Evolutionary conservation across 2,329 filamentous ascomycete species (phyloP).

Genomic region (Dactylella cylindrospora): DNA sequence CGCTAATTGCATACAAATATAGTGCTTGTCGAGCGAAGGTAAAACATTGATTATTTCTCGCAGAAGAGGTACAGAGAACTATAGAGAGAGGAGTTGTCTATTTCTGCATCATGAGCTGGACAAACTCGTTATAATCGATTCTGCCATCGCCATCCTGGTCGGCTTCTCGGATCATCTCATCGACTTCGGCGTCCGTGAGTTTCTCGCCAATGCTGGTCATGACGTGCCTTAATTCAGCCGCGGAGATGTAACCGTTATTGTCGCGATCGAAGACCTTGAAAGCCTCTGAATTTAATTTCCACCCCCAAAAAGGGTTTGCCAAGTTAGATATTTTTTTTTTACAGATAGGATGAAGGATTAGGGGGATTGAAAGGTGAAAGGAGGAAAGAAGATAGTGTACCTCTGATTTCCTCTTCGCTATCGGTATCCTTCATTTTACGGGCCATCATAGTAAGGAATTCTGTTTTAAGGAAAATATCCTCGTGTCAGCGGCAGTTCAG

Average conservation of each 20-base stretch:
- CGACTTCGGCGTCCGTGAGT: conserved; percentile 84
- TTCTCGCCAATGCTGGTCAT: conserved; percentile 93
- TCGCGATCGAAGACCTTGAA: conserved; percentile 76
- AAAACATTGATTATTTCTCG: no score
- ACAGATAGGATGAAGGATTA: neutral
- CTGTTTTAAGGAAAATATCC: conserved; percentile 54
- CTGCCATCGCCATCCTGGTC: conserved; percentile 86
- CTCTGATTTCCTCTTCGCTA: conserved; percentile 85
- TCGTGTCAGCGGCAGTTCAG: conserved; percentile 16
- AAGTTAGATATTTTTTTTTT: conserved; percentile 3
- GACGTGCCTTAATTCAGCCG: conserved; percentile 82
- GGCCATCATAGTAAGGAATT: conserved; percentile 92
- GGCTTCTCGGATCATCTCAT: conserved; percentile 90
- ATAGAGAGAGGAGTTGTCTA: conserved; percentile 56
- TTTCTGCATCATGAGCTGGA: conserved; percentile 96
- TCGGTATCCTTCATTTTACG: conserved; percentile 94
- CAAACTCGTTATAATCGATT: conserved; percentile 91
- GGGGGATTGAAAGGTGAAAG: neutral
- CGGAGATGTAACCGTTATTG: conserved; percentile 89
- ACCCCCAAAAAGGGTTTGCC: neutral
- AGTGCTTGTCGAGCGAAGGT: no score
- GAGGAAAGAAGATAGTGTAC: conserved; percentile 8
- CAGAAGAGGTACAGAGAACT: no score
- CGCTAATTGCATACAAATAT: no score
- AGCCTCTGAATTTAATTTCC: conserved; percentile 36